These are phyloP conservation scores for Pseudoperonospora humuli DNA, from an alignment of 352 stramenopile species.

Conservation along the genomic window DNA sequence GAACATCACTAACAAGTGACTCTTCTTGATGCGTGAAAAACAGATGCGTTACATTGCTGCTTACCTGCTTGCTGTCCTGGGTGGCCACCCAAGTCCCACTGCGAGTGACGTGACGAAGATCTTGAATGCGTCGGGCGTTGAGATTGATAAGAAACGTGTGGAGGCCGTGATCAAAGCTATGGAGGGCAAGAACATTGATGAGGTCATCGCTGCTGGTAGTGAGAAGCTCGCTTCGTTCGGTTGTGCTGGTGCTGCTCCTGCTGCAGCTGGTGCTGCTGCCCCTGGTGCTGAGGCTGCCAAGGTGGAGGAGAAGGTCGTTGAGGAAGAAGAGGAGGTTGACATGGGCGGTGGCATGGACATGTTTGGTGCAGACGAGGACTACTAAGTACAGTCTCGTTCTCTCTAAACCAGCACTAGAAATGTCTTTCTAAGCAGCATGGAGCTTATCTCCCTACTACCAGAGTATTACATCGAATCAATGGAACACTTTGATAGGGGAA, in stretches of 20 bases:
- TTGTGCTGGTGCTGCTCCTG: constrained; percentile 44
- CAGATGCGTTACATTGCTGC: constrained; percentile 97
- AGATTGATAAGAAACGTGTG: constrained; percentile 73
- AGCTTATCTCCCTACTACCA: constrained; percentile 16
- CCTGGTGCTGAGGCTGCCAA: constrained; percentile 39
- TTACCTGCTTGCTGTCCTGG: constrained; percentile 93
- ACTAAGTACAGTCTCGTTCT: constrained; percentile 68
- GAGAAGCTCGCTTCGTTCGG: constrained; percentile 82
- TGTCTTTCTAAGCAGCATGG: neutral
- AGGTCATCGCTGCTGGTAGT: constrained; percentile 73
- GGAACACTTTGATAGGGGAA: constrained; percentile 75
- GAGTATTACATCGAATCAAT: constrained; percentile 64
- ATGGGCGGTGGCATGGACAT: constrained; percentile 84
- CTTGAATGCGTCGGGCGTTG: constrained; percentile 84
- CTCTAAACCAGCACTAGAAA: too few relatives aligned
- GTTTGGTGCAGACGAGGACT: constrained; percentile 83
- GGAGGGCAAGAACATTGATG: constrained; percentile 75
- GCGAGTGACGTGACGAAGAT: constrained; percentile 90
- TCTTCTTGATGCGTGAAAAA: neutral
- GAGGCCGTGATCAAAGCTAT: constrained; percentile 71
- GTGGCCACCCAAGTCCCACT: constrained; percentile 85
- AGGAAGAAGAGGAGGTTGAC: constrained; percentile 83
- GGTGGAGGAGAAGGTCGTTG: constrained; percentile 61
- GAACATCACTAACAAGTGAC: too few relatives aligned
- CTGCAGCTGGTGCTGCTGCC: constrained; percentile 40